Evolutionary conservation across 257 asterid genomes (phyloP).

Genomic region (Fraxinus pennsylvanica): DNA sequence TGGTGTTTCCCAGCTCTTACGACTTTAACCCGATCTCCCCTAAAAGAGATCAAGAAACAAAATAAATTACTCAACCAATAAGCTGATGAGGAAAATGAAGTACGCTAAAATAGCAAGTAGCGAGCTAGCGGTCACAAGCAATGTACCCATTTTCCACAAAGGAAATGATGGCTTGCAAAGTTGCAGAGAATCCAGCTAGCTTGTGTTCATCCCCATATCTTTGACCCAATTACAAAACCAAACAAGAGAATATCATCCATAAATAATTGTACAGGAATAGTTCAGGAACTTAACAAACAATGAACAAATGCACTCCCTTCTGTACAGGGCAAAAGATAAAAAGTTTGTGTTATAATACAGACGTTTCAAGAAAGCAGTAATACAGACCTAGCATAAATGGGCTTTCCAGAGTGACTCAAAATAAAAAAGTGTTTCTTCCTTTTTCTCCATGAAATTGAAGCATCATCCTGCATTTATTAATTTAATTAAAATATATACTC

Average conservation of each 20-base stretch:
- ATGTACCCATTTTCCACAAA: constrained; percentile 93
- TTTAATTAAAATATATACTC: constrained; percentile 23
- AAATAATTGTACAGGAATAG: not conserved
- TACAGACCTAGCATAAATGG: constrained; percentile 86
- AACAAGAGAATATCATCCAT: constrained; percentile 13
- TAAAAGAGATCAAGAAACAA: constrained; percentile 39
- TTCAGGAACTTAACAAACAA: constrained; percentile 14
- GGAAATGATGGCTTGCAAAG: constrained; percentile 96
- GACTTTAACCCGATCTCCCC: constrained; percentile 87
- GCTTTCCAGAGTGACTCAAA: constrained; percentile 95
- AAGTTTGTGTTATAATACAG: not conserved
- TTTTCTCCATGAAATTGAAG: constrained; percentile 94
- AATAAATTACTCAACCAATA: constrained; percentile 23
- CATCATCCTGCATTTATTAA: constrained; percentile 76
- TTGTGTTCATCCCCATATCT: constrained; percentile 98
- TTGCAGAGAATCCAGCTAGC: constrained; percentile 98
- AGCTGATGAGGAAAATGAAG: constrained; percentile 11
- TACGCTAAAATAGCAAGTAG: constrained; percentile 18
- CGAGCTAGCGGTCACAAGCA: constrained; percentile 19
- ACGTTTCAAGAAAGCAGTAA: constrained; percentile 7
- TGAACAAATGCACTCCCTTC: constrained; percentile 8
- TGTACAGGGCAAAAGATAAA: not conserved
- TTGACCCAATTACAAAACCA: constrained; percentile 27
- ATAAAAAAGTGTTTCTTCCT: constrained; percentile 94
- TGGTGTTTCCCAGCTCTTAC: constrained; percentile 97